Conservation (phyloP, 495 filamentous ascomycete species). For the Neurospora hispaniola region DNA sequence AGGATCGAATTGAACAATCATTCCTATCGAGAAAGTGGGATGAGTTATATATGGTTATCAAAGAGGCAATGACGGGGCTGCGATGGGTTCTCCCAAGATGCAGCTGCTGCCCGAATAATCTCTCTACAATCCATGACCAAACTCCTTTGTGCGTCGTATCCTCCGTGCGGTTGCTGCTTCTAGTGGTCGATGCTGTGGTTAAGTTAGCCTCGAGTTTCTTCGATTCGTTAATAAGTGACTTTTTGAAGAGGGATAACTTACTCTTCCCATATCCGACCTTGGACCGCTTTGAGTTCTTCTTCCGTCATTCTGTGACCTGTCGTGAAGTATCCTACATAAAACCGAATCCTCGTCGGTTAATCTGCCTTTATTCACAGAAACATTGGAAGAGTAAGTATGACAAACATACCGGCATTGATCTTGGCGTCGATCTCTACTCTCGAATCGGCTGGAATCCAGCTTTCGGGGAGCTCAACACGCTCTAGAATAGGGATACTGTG, state of each 20-base stretch:
- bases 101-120: background rate
- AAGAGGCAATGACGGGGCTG: background rate
- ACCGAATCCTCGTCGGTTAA: conserved; percentile 8
- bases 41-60: background rate
- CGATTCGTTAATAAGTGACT: conserved; percentile 6
- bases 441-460: conserved; percentile 89
- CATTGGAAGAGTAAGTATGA: background rate
- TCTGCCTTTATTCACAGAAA: background rate
- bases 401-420: conserved; percentile 82
- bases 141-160: background rate
- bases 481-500: conserved; percentile 77
- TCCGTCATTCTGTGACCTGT: conserved; percentile 81
- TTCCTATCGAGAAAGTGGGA: background rate
- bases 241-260: conserved; percentile 22
- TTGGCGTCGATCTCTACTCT: conserved; percentile 98
- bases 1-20: background rate
- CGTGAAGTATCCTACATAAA: conserved; percentile 56
- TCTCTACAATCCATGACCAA: background rate
- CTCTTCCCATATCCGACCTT: conserved; percentile 91
- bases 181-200: conserved; percentile 20
- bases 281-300: conserved; percentile 74
- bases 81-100: background rate
- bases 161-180: background rate
- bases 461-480: conserved; percentile 86
- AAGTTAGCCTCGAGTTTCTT: conserved; percentile 12